Evolutionary conservation across 345 rosid genomes (phyloP), one percentile per base, ranked within the genome.

Genomic region (Euclidium syriacum): DNA sequence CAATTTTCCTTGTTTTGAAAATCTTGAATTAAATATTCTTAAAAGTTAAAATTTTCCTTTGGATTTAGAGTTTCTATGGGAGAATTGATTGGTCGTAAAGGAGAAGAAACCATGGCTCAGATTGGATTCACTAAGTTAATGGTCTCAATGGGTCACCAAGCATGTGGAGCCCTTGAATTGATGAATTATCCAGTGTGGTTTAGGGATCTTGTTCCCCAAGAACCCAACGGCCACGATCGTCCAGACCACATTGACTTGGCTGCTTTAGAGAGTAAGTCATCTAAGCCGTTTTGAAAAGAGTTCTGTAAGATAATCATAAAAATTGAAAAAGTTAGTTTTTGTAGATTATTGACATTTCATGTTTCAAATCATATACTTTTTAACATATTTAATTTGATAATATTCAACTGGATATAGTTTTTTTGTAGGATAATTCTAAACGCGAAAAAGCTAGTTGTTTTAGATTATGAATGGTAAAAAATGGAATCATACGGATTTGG

Each of bases 141-240:
- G 67, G 83, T 85, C 1, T 85, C 90, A 43, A 82, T 85, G 90
- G 90, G 90, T 11, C 85, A 84, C 36, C 90, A 84, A 64, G 85
- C 87, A 29, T 23, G 79, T 30, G 90, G 87, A 0, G 85, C 81
- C 2, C 55, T 84, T 10, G 75, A 75, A 51, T 79, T 82, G 1
- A 78, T 79, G 82, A 85, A 82, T 25, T 85, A 85, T 75, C 90
- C 90, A 15, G 4, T 2, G 7, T 85, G 81, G 82, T 55, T 80
- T 1, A 72, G 82, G n/a, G 70, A 80, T 53, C 52, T 80, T 10
- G 29, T 77, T 3, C 27, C 80, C 2, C 80, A 81, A 1, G 76
- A 82, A 16, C 3, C 25, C 16, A 72, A 75, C 44, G 90, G 85
- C 16, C 59, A 49, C 10, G 85, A 75, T 6, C 75, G 85, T 46